Conservation (phyloP, 768 basidiomycete species). For the Mycena belliarum region DNA sequence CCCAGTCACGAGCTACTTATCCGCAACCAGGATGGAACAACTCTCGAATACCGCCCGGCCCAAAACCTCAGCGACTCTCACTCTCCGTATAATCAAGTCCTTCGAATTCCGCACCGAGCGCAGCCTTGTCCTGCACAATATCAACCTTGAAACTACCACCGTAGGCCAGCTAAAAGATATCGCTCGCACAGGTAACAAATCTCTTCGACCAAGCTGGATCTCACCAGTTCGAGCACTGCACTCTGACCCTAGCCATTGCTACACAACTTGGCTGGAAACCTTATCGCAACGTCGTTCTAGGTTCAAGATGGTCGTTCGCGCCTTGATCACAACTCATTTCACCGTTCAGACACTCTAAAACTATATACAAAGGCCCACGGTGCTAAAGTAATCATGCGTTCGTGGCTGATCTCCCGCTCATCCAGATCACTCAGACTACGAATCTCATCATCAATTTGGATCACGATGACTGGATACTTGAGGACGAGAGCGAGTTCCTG, state of each 20-base stretch:
- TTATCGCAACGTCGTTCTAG: slow-evolving; percentile 71
- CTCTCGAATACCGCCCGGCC: slow-evolving; percentile 62
- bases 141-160: slow-evolving; percentile 80
- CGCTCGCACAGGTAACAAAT: slow-evolving; percentile 58
- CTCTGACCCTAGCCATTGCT: slow-evolving; percentile 55
- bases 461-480: slow-evolving; percentile 90
- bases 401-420: background rate
- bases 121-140: slow-evolving; percentile 77
- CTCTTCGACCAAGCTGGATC: slow-evolving; percentile 10
- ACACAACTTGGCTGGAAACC: slow-evolving; percentile 86
- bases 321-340: background rate
- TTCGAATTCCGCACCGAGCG: slow-evolving; percentile 91
- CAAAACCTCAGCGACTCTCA: slow-evolving; percentile 78
- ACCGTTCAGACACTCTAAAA: slow-evolving; percentile 81
- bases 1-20: too few species aligned
- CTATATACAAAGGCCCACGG: slow-evolving; percentile 94
- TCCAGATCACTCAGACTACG: slow-evolving; percentile 62
- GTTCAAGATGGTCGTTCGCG: slow-evolving; percentile 35
- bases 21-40: slow-evolving; percentile 8
- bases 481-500: slow-evolving; percentile 66
- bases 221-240: slow-evolving; percentile 9
- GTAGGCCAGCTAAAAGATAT: slow-evolving; percentile 76
- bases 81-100: slow-evolving; percentile 91
- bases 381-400: slow-evolving; percentile 63
- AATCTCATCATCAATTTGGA: slow-evolving; percentile 98